phyloP scores from a whole-genome alignment of 805 yeast species.

The Saturnispora sanitii region DNA sequence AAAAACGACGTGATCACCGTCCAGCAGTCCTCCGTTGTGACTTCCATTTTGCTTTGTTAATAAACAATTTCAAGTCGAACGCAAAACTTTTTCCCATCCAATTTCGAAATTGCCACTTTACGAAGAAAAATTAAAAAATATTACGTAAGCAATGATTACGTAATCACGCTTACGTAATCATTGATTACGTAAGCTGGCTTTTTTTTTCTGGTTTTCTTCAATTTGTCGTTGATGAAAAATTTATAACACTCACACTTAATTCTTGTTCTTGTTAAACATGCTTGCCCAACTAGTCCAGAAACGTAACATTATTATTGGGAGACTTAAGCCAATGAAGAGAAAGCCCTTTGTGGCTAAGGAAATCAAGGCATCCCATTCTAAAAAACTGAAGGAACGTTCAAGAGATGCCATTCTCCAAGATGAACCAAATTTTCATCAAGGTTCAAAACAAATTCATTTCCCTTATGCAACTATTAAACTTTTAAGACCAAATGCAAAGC shows the following conservation, averaged over 20 bases:
- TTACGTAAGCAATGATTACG: too few relatives aligned
- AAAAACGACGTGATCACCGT: conserved; percentile 93
- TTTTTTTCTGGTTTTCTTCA: conserved; percentile 2
- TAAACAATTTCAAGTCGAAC: conserved; percentile 4
- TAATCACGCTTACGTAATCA: too few relatives aligned
- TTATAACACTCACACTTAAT: background rate
- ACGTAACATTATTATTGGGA: conserved; percentile 23
- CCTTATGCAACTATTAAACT: conserved; percentile 79
- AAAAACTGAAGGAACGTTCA: conserved; percentile 21
- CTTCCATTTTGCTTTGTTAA: conserved; percentile 20
- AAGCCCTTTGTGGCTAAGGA: conserved; percentile 2
- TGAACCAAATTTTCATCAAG: conserved; percentile 73
- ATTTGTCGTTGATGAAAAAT: background rate
- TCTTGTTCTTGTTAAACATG: too few relatives aligned
- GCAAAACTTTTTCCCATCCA: background rate
- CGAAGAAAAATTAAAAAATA: background rate
- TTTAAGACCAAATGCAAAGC: conserved; percentile 88
- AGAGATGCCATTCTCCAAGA: conserved; percentile 47
- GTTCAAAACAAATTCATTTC: conserved; percentile 66
- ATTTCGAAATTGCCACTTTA: background rate
- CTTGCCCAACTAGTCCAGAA: conserved; percentile 9
- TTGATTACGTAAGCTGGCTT: too few relatives aligned
- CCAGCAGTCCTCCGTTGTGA: conserved; percentile 99
- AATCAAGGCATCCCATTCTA: conserved; percentile 21
- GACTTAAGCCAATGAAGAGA: conserved; percentile 18